Conservation (phyloP, 345 rosid species). For the Geranium rotundifolium region DNA sequence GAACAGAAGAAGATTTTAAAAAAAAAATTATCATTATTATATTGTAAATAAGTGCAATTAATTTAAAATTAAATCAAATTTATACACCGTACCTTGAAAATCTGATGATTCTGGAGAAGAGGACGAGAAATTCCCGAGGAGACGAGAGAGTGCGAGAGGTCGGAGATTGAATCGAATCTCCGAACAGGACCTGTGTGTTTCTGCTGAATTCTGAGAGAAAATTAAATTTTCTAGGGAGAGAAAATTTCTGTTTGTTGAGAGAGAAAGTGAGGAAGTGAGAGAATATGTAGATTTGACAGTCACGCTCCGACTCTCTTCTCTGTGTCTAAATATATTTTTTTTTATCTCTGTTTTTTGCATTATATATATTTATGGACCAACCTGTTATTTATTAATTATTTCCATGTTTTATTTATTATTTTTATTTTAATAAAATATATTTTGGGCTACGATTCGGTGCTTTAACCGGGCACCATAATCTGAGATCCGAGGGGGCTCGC, state of each 20-base stretch:
- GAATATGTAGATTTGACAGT: constrained; percentile 62
- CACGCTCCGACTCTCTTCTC: constrained; percentile 39
- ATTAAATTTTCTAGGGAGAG: no score
- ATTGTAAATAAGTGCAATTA: no score
- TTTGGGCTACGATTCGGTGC: background rate
- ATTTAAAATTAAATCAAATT: no score
- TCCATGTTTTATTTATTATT: background rate
- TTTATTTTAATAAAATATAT: background rate
- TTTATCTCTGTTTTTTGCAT: background rate
- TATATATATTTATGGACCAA: constrained; percentile 6
- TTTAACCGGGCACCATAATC: no score
- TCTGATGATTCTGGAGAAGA: constrained; percentile 42
- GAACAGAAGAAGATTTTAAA: background rate
- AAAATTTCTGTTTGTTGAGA: background rate
- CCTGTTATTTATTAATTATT: constrained; percentile 7
- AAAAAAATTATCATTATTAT: no score
- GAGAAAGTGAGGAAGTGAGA: constrained; percentile 18
- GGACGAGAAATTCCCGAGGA: constrained; percentile 10
- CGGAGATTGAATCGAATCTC: constrained; percentile 33
- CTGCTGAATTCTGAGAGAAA: constrained; percentile 11
- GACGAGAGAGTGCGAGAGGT: constrained; percentile 18
- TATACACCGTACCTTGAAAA: constrained; percentile 24
- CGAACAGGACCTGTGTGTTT: constrained; percentile 6
- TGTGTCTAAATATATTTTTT: constrained; percentile 15
- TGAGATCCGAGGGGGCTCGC: no score